Percentiles rank a stretch among this genome's conserved stretches.
Conservation (phyloP, 495 filamentous ascomycete species). For the Trichoderma erinaceum region DNA sequence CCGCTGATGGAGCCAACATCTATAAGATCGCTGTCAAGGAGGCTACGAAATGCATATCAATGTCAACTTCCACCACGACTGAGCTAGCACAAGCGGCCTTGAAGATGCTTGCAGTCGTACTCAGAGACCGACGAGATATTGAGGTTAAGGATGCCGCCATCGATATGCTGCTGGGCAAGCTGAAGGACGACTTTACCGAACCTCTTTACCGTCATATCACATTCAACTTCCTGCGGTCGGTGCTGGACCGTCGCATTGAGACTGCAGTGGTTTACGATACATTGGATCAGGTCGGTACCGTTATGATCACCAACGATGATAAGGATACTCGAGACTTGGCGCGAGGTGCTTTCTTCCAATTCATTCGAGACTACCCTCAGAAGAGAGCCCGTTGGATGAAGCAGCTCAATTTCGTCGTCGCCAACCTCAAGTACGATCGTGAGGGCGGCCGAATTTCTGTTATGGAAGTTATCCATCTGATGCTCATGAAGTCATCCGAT, state of each 20-base stretch:
- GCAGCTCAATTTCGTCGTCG: constrained; percentile 79
- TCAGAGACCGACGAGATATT: constrained; percentile 71
- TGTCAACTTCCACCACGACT: constrained; percentile 64
- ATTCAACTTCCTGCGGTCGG: constrained; percentile 85
- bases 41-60: constrained; percentile 59
- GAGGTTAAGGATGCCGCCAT: constrained; percentile 73
- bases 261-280: constrained; percentile 86
- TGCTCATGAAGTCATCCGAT: constrained; percentile 74
- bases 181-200: constrained; percentile 87
- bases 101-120: constrained; percentile 77
- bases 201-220: constrained; percentile 83
- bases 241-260: constrained; percentile 77
- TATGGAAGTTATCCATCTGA: constrained; percentile 78
- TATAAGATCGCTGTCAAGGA: constrained; percentile 81
- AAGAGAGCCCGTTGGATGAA: constrained; percentile 79
- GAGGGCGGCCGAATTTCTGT: constrained; percentile 83
- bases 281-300: constrained; percentile 75
- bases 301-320: constrained; percentile 96
- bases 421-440: constrained; percentile 85
- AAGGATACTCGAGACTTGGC: constrained; percentile 78
- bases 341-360: constrained; percentile 85
- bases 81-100: constrained; percentile 80
- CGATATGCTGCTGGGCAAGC: constrained; percentile 72
- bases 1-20: constrained; percentile 62
- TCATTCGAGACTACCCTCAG: constrained; percentile 91